Conservation (phyloP, 2,329 filamentous ascomycete genomes). For the Mariannaea sp. region DNA sequence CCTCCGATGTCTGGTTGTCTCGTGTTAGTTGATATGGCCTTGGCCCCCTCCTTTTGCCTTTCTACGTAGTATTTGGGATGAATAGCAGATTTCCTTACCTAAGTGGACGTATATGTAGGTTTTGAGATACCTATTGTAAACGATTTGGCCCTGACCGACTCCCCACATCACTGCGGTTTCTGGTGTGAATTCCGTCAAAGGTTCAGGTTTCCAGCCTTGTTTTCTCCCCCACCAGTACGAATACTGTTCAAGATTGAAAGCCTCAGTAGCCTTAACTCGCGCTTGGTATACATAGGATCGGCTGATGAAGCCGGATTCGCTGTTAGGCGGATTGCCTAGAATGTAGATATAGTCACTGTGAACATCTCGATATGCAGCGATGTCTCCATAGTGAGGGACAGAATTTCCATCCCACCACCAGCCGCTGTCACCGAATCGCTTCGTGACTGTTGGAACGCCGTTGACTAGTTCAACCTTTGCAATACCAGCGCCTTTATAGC, state of each 20-base stretch:
- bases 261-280: constrained; percentile 42
- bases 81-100: constrained; percentile 15
- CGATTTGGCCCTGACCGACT: constrained; percentile 45
- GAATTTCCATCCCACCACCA: constrained; percentile 45
- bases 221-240: constrained; percentile 49
- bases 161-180: constrained; percentile 48
- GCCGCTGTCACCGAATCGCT: constrained; percentile 33
- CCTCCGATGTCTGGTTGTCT: neutral
- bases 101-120: constrained; percentile 46
- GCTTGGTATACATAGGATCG: constrained; percentile 44
- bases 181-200: constrained; percentile 39
- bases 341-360: constrained; percentile 47
- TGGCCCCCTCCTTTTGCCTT: rapidly evolving
- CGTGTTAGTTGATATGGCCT: neutral
- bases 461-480: constrained; percentile 43
- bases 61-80: too few species aligned
- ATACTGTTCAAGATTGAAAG: constrained; percentile 45
- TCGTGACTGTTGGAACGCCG: constrained; percentile 42
- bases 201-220: constrained; percentile 43
- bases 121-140: constrained; percentile 42
- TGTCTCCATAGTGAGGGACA: constrained; percentile 45
- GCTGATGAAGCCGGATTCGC: constrained; percentile 29
- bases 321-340: constrained; percentile 46
- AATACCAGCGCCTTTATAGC: constrained; percentile 44
- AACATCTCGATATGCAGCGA: constrained; percentile 44